A percentile compares a stretch with the other conserved stretches of the same genome.
Evolutionary conservation across 495 filamentous ascomycete genomes (phyloP).

Genomic region (Stereocaulon alpinum): DNA sequence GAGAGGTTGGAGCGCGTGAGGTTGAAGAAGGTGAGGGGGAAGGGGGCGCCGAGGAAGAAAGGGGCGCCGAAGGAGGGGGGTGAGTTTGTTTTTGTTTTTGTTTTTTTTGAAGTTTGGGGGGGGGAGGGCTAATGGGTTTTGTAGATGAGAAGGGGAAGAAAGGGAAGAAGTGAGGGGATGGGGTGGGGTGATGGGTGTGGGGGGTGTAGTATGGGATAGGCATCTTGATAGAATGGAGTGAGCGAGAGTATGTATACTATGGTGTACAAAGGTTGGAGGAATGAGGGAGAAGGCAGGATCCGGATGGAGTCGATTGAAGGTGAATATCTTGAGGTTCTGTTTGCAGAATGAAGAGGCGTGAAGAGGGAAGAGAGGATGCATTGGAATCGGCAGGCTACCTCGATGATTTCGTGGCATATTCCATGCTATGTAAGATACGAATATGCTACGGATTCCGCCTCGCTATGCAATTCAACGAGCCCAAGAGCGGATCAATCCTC

Average conservation of each 20-base stretch:
- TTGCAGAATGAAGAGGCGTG: too few species aligned
- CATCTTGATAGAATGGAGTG: too few species aligned
- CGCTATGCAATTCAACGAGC: background rate
- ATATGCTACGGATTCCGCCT: background rate
- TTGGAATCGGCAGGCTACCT: too few species aligned
- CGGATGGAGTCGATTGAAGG: too few species aligned
- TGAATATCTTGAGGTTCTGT: too few species aligned
- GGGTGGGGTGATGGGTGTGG: background rate
- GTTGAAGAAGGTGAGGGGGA: slow-evolving; percentile 68
- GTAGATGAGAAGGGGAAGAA: slow-evolving; percentile 31
- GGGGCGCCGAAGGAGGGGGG: slow-evolving; percentile 52
- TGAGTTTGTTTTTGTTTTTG: background rate
- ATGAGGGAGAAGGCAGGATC: too few species aligned
- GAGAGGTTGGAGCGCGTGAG: slow-evolving; percentile 68
- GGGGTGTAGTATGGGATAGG: background rate
- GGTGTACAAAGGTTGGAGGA: too few species aligned
- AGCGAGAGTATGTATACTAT: too few species aligned
- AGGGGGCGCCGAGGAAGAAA: slow-evolving; percentile 89
- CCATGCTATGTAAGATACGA: background rate
- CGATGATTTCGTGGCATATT: background rate
- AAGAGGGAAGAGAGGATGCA: too few species aligned
- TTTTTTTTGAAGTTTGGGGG: too few species aligned
- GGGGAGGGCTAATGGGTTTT: background rate
- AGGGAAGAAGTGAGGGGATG: slow-evolving; percentile 21
- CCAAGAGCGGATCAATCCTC: background rate